These are phyloP conservation scores for Salix viminalis DNA, from an alignment of 345 rosid genomes.

Conservation along the genomic window DNA sequence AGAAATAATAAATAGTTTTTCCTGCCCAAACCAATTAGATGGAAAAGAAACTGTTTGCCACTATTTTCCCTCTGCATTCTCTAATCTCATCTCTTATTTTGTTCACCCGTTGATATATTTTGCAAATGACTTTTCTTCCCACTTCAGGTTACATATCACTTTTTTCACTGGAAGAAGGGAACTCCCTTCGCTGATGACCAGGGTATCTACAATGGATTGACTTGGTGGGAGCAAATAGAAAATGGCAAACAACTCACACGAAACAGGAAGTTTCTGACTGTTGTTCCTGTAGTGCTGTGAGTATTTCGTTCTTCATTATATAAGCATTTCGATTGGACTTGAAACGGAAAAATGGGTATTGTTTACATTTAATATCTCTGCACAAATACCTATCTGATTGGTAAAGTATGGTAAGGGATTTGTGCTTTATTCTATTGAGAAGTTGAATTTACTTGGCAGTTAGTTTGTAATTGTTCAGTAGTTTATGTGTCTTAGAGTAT, in stretches of 20 bases:
- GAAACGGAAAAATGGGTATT: background rate
- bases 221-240: slow-evolving; percentile 99
- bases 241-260: slow-evolving; percentile 93
- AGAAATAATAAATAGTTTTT: background rate
- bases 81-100: background rate
- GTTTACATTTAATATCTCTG: background rate
- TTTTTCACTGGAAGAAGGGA: slow-evolving; percentile 99
- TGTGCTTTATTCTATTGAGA: background rate
- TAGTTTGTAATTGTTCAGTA: background rate
- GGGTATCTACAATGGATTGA: slow-evolving; percentile 84
- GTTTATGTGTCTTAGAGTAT: background rate
- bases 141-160: slow-evolving; percentile 85
- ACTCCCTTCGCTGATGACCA: slow-evolving; percentile 97
- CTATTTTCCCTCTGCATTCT: background rate
- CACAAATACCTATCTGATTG: background rate
- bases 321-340: background rate
- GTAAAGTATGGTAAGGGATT: background rate
- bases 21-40: background rate
- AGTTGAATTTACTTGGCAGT: background rate
- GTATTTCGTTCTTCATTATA: slow-evolving; percentile 19
- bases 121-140: background rate
- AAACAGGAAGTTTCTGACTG: slow-evolving; percentile 85
- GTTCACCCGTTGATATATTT: background rate
- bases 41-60: background rate
- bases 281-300: slow-evolving; percentile 92